These are phyloP conservation scores for Pyrus hybrid DNA, from an alignment of 331 rosid genomes.

Conservation along the genomic window DNA sequence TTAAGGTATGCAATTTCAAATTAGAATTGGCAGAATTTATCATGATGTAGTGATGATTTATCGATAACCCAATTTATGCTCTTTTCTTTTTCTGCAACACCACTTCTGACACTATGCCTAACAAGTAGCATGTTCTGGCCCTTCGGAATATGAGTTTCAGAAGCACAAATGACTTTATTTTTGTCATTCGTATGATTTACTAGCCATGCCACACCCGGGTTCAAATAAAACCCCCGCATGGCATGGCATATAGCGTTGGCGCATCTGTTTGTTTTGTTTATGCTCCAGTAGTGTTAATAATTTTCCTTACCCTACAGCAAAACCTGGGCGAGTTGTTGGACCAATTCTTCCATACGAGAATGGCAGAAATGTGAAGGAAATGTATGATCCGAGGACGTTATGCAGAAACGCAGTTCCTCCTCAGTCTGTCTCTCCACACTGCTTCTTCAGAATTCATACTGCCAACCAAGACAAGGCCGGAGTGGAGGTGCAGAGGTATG, in stretches of 20 bases:
- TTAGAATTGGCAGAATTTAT: not conserved
- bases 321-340: slow-evolving; percentile 71
- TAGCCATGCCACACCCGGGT: too few relatives aligned
- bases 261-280: too few relatives aligned
- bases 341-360: slow-evolving; percentile 51
- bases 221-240: too few relatives aligned
- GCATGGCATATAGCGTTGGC: too few relatives aligned
- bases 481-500: slow-evolving; percentile 24
- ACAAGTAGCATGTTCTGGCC: not conserved
- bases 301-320: slow-evolving; percentile 32
- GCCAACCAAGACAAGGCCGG: slow-evolving; percentile 25
- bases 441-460: slow-evolving; percentile 33
- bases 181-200: not conserved
- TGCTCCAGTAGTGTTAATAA: not conserved
- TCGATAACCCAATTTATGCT: not conserved
- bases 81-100: not conserved
- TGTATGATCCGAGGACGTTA: slow-evolving; percentile 30
- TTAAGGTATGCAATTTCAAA: not conserved
- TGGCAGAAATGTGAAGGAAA: slow-evolving; percentile 40
- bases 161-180: not conserved
- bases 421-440: slow-evolving; percentile 45
- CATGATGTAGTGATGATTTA: not conserved
- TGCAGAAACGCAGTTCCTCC: slow-evolving; percentile 34
- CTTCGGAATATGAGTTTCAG: not conserved
- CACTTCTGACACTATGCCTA: not conserved